Evolutionary conservation across 768 basidiomycete genomes (phyloP).

Genomic region (Rhizopogon vinicolor): DNA sequence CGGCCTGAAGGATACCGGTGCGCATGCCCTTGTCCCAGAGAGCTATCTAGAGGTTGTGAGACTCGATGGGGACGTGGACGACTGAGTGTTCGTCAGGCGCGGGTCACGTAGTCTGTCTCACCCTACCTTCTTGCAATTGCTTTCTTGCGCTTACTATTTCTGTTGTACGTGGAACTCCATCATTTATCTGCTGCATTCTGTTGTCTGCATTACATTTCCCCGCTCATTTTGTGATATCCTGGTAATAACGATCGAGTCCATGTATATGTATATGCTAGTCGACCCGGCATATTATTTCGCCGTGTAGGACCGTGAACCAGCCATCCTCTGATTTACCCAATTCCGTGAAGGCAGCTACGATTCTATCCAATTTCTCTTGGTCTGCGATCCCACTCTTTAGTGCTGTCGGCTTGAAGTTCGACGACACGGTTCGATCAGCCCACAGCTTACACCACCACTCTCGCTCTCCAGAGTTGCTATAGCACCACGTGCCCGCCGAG

Average conservation of each 20-base stretch:
- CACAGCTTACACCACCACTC: slow-evolving; percentile 35
- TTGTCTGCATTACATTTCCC: neutral
- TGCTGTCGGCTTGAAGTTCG: slow-evolving; percentile 28
- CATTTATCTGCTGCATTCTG: slow-evolving; percentile 5
- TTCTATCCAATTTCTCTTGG: slow-evolving; percentile 16
- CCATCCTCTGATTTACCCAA: slow-evolving; percentile 30
- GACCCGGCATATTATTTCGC: slow-evolving; percentile 27
- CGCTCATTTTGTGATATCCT: neutral
- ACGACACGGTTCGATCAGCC: slow-evolving; percentile 33
- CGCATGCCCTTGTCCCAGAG: slow-evolving; percentile 75
- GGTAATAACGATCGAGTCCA: neutral
- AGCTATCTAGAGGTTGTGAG: slow-evolving; percentile 64
- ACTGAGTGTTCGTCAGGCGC: slow-evolving; percentile 1
- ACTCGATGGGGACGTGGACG: slow-evolving; percentile 24
- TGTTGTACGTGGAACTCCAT: slow-evolving; percentile 5
- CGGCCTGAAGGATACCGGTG: slow-evolving; percentile 28
- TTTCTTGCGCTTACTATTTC: slow-evolving; percentile 3
- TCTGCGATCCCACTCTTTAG: slow-evolving; percentile 21
- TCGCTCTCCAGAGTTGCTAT: slow-evolving; percentile 29
- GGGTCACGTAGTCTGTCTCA: neutral
- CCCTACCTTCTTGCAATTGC: neutral
- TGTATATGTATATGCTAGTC: neutral
- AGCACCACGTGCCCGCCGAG: slow-evolving; percentile 33
- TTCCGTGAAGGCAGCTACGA: slow-evolving; percentile 19
- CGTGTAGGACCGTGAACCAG: slow-evolving; percentile 29